Conservation (phyloP, 148 eudicot genomes). For the Rhododendron kiyosumense region DNA sequence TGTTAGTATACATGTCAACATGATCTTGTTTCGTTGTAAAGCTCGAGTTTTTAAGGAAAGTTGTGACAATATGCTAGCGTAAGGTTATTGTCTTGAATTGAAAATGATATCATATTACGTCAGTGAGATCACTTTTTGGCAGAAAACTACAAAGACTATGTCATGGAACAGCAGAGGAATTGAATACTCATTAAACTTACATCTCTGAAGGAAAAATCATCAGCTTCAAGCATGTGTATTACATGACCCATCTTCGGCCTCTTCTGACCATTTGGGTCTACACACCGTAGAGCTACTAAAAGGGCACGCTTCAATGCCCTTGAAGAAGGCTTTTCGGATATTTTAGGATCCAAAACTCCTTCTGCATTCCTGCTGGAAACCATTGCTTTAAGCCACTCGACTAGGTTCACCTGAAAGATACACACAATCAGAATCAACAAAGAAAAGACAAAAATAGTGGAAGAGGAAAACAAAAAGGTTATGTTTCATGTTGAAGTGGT, state of each 20-base stretch:
- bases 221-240: constrained; percentile 88
- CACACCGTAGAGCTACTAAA: constrained; percentile 81
- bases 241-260: constrained; percentile 89
- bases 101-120: not conserved
- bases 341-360: constrained; percentile 72
- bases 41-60: not conserved
- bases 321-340: constrained; percentile 72
- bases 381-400: constrained; percentile 89
- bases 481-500: not conserved
- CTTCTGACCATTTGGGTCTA: constrained; percentile 85
- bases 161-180: not conserved
- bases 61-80: not conserved
- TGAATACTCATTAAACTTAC: constrained; percentile 33
- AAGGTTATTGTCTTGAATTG: not conserved
- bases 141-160: not conserved
- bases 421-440: not conserved
- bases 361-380: constrained; percentile 68
- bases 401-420: constrained; percentile 63
- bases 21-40: not conserved
- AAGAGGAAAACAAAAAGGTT: not conserved
- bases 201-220: constrained; percentile 71
- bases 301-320: constrained; percentile 77
- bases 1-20: not conserved
- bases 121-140: not conserved
- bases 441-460: not conserved